Conservation (phyloP, 1,284 basidiomycete species). For the Laetiporus sulphureus region DNA sequence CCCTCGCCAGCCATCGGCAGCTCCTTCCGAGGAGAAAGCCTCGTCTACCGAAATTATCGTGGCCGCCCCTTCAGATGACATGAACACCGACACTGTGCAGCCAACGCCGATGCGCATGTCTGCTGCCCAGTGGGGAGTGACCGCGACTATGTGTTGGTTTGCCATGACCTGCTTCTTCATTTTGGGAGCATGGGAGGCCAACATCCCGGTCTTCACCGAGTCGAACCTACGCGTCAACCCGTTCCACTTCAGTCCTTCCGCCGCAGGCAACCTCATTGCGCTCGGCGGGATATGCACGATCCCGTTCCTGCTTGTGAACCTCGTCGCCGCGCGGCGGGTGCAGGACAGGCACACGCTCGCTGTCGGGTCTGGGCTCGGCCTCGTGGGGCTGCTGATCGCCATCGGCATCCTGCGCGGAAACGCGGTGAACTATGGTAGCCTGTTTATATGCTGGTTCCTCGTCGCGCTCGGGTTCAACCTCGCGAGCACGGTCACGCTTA, state of each 20-base stretch:
- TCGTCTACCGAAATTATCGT: not conserved
- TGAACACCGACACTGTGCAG: not conserved
- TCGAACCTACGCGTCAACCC: constrained; percentile 19
- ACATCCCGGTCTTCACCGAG: constrained; percentile 61
- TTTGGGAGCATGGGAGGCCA: constrained; percentile 66
- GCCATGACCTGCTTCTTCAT: constrained; percentile 72
- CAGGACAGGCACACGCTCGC: constrained; percentile 60
- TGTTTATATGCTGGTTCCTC: constrained; percentile 63
- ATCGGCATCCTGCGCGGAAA: constrained; percentile 36
- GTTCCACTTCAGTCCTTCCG: constrained; percentile 54
- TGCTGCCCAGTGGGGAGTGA: constrained; percentile 38
- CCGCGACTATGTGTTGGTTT: constrained; percentile 65
- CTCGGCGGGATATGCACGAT: constrained; percentile 56
- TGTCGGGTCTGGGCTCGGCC: constrained; percentile 43
- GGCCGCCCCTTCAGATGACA: no score
- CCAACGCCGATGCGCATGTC: constrained; percentile 11
- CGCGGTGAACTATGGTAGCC: constrained; percentile 39
- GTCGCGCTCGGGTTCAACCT: constrained; percentile 67
- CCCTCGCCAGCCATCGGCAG: no score
- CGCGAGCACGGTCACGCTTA: constrained; percentile 58
- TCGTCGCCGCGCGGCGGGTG: constrained; percentile 46
- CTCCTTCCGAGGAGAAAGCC: not conserved
- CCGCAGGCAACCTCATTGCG: constrained; percentile 66
- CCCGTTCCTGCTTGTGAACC: constrained; percentile 60
- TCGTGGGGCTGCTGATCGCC: constrained; percentile 46